phyloP scores from a whole-genome alignment of 352 stramenopile genomes.

The Pythium scleroteichum region DNA sequence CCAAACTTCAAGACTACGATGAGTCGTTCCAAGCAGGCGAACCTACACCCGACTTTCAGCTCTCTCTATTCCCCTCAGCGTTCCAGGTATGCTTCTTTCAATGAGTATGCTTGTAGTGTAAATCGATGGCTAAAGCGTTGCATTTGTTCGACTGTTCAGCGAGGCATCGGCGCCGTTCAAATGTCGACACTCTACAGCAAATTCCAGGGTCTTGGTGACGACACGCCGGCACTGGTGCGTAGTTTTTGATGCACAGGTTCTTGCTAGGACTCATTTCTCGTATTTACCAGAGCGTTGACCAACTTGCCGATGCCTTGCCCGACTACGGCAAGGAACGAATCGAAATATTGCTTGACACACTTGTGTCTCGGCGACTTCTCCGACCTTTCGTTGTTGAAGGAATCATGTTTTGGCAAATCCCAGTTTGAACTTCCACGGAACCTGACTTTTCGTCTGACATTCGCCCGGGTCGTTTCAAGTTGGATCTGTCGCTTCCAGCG shows the following conservation, averaged over 20 bases:
- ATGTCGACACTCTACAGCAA: constrained; percentile 86
- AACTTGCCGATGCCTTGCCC: constrained; percentile 67
- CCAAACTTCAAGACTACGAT: constrained; percentile 66
- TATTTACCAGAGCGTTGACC: constrained; percentile 55
- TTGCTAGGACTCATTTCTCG: neutral
- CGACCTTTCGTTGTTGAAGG: constrained; percentile 84
- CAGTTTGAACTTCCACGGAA: constrained; percentile 28
- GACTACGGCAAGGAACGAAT: constrained; percentile 72
- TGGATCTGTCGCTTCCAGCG: neutral
- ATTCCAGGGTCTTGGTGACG: constrained; percentile 62
- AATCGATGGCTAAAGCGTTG: neutral
- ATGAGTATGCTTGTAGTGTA: no score
- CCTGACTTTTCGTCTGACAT: neutral
- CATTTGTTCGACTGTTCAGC: constrained; percentile 29
- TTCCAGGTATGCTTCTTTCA: constrained; percentile 85
- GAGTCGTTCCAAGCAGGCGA: constrained; percentile 66
- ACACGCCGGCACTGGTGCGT: constrained; percentile 67
- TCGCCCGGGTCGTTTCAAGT: neutral
- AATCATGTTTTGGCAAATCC: constrained; percentile 84
- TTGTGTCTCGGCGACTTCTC: constrained; percentile 73
- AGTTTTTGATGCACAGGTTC: constrained; percentile 6
- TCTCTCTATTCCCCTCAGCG: constrained; percentile 63
- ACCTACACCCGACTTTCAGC: constrained; percentile 68
- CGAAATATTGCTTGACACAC: constrained; percentile 73
- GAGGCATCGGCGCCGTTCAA: constrained; percentile 75